Evolutionary conservation across 2,329 filamentous ascomycete species (phyloP), one percentile per base, ranked within the genome.

Genomic region (Paraconiothyrium sp.): DNA sequence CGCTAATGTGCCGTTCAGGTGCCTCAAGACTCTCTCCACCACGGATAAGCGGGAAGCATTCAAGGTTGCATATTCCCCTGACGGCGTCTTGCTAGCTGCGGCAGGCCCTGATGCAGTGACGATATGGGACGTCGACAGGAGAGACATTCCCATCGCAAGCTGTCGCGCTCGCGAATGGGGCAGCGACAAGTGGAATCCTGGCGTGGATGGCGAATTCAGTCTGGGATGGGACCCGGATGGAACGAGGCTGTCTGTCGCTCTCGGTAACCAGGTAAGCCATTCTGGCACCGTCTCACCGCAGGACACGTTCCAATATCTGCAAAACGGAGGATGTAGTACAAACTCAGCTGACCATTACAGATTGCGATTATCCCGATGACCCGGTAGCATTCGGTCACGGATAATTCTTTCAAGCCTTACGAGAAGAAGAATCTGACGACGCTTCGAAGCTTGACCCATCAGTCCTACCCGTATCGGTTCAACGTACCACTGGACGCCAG

Each of bases 21-120:
- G 70, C 44, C 47, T 78, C 16, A 72, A 73, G 24, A 66, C 60
- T 24, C 62, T 79, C 4, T 59, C 71, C 3, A 76, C 72, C 8
- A 71, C 70, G 4, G 75, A 77, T 13, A 63, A 72, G n/a, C 67
- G 67, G 14, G 77, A 79, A 32, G 79, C 78, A 0, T 72, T 79
- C 41, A 78, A 80, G 24, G 69, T 83, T 5, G 74, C 80, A 1
- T 84, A 82, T 72, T 82, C 81, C 1, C 80, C 81, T 2, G 74
- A 80, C 54, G 80, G 81, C 11, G 65, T 63, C 4, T 71, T 81
- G 35, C 69, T 84, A 8, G 83, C 83, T 10, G 79, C 80, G 20
- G 81, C 78, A 8, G 79, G 80, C 2, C 76, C 75, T 7, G 79
- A 83, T 60, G 72, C 78, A 7, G 75, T 84, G 11, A 79, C 80